Evolutionary conservation across 768 basidiomycete species (phyloP).

Genomic region (Daedalea quercina): DNA sequence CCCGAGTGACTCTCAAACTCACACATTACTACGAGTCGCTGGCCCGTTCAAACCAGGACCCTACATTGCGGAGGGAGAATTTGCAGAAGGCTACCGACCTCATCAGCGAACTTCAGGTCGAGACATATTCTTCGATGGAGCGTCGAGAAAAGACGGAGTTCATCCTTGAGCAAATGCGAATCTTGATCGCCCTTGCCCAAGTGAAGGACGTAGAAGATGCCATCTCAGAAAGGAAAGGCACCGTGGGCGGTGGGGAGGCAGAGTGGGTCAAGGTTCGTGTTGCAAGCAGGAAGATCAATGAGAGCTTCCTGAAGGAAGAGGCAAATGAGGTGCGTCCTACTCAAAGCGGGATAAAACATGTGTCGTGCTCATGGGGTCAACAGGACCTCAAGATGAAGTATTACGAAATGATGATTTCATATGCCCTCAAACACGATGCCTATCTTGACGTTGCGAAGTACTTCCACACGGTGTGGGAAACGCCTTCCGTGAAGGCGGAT

Average conservation of each 20-base stretch:
- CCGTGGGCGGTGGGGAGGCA: constrained; percentile 64
- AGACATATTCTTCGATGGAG: constrained; percentile 99
- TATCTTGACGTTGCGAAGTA: constrained; percentile 95
- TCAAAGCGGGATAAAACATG: no score
- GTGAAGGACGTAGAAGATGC: constrained; percentile 62
- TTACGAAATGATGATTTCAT: constrained; percentile 95
- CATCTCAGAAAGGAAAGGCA: constrained; percentile 54
- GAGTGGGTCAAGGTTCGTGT: constrained; percentile 94
- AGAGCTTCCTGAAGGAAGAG: constrained; percentile 83
- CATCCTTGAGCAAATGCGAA: constrained; percentile 94
- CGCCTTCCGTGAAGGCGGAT: constrained; percentile 88
- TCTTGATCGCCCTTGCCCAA: constrained; percentile 72
- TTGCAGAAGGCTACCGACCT: constrained; percentile 86
- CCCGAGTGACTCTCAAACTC: constrained; percentile 85
- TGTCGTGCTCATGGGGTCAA: constrained; percentile 2
- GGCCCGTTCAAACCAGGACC: constrained; percentile 36
- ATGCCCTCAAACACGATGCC: constrained; percentile 74
- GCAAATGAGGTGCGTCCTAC: constrained; percentile 66
- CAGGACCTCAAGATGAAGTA: constrained; percentile 95
- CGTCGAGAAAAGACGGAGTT: constrained; percentile 97
- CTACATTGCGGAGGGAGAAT: constrained; percentile 48
- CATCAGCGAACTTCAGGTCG: constrained; percentile 92
- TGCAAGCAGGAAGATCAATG: constrained; percentile 89
- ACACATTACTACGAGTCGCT: constrained; percentile 80
- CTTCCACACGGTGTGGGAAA: constrained; percentile 97